Conservation (phyloP, 345 rosid species). For the Cardamine chenopodiifolia region DNA sequence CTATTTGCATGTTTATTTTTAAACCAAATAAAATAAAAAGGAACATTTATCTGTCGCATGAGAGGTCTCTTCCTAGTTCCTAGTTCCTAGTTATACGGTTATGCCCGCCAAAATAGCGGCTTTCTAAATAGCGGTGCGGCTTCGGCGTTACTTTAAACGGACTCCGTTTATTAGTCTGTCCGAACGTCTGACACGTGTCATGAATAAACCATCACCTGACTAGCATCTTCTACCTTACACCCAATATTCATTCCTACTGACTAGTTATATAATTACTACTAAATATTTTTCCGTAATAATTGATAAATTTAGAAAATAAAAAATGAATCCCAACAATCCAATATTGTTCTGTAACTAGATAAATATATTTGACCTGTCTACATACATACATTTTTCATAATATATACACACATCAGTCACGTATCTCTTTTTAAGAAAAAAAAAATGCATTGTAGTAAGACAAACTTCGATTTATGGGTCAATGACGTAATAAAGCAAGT, state of each 20-base stretch:
- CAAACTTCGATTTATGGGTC: no score
- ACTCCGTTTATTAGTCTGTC: slow-evolving; percentile 14
- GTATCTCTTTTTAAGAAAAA: background rate
- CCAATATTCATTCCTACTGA: background rate
- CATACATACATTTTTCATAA: background rate
- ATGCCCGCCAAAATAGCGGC: slow-evolving; percentile 35
- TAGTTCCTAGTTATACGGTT: slow-evolving; percentile 15
- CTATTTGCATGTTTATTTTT: background rate
- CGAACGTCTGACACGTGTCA: slow-evolving; percentile 13
- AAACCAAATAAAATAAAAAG: background rate
- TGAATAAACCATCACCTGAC: background rate
- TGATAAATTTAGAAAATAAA: background rate
- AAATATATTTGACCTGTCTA: background rate
- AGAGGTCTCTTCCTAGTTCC: slow-evolving; percentile 34
- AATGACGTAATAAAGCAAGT: slow-evolving; percentile 3
- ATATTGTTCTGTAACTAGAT: background rate
- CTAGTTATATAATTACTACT: background rate
- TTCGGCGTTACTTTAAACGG: slow-evolving; percentile 28
- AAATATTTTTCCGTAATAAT: background rate
- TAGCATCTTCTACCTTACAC: slow-evolving; percentile 16
- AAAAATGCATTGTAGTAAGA: background rate
- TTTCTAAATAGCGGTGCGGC: slow-evolving; percentile 31
- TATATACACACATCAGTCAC: background rate
- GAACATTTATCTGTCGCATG: slow-evolving; percentile 35
- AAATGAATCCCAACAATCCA: background rate